Base-by-base conservation (phyloP, 225 moss, liverwort and hornwort genomes). In the Thuidium tamariscinum region DNA sequence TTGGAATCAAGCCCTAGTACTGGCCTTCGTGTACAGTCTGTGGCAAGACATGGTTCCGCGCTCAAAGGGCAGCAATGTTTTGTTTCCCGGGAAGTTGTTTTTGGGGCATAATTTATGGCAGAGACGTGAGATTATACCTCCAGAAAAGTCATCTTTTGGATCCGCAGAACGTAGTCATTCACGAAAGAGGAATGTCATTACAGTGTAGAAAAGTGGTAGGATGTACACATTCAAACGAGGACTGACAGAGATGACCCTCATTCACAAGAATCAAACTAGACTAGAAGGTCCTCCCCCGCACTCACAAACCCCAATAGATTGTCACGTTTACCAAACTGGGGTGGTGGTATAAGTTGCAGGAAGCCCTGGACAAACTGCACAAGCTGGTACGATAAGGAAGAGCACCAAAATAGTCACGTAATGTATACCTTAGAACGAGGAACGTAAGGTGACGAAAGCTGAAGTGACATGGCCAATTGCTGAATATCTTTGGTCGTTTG, bases 401-500 rank as follows among this genome's bases (percentile, higher is more conserved):
- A 82, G 68, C 56, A 59, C 18, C 81, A 55, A 80, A 67, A 34
- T 66, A 84, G 65, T 55, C 73, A 64, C 39, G 46, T 62, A 64
- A 79, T 71, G 42, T 52, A 80, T 85, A 92, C 96, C 95, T 94
- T 94, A 51, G 96, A 95, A 89, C 92, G 90, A 60, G 96, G 94
- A 84, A 94, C 95, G 83, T 94, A 95, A 87, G 96, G 94, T 65
- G 96, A 95, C n/a, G 95, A 94, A 81, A 95, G 93, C 44, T 94
- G 89, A 41, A 94, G 93, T 72, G 93, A 93, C 56, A 93, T 94
- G 29, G 95, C 90, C 65, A 94, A 89, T 57, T 93, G 91, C 83
- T 91, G 94, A 49, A 94, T 90, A 69, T 95, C 93, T 89, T 89
- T 93, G 41, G 92, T 93, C 49, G 92, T 95, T 83, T 89, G 88